Evolutionary conservation across 805 yeast genomes (phyloP).

Genomic region (Myxozyma monticola): DNA sequence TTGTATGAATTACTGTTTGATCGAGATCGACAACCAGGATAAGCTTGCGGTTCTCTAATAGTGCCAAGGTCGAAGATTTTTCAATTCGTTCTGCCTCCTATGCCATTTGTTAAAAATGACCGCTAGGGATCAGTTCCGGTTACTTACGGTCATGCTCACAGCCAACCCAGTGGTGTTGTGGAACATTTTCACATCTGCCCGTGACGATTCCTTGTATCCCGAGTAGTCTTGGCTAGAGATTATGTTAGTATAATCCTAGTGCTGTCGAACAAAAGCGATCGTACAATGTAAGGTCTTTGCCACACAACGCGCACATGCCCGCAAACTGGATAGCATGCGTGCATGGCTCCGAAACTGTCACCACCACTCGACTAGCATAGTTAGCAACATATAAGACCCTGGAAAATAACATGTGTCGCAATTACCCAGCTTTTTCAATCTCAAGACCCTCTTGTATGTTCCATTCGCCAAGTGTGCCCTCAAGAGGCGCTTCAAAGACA

Average conservation of each 20-base stretch:
- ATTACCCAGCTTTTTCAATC: conserved; percentile 41
- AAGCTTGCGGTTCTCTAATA: conserved; percentile 63
- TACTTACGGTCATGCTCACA: conserved; percentile 53
- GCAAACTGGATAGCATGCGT: conserved; percentile 91
- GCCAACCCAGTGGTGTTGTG: conserved; percentile 84
- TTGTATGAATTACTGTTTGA: conserved; percentile 96
- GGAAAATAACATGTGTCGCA: not conserved
- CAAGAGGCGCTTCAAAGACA: conserved; percentile 77
- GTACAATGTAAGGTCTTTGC: conserved; percentile 54
- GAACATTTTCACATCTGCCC: conserved; percentile 86
- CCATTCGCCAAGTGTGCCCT: conserved; percentile 61
- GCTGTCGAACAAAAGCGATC: not conserved
- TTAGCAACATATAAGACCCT: not conserved
- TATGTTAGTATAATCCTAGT: not conserved
- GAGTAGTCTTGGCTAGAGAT: conserved; percentile 70
- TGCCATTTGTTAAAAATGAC: not conserved
- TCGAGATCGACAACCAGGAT: conserved; percentile 94
- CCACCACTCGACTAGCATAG: conserved; percentile 48
- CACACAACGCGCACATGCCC: conserved; percentile 92
- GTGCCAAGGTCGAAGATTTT: conserved; percentile 57
- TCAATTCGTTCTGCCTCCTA: conserved; percentile 88
- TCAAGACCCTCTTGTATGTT: conserved; percentile 59
- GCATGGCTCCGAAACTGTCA: conserved; percentile 75
- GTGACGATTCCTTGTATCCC: conserved; percentile 63
- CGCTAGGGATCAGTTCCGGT: too few relatives aligned